A percentile compares a stretch with the other conserved stretches of the same genome.
Conservation (phyloP, 179 eudicot genomes). For the Drosera spatulata region DNA sequence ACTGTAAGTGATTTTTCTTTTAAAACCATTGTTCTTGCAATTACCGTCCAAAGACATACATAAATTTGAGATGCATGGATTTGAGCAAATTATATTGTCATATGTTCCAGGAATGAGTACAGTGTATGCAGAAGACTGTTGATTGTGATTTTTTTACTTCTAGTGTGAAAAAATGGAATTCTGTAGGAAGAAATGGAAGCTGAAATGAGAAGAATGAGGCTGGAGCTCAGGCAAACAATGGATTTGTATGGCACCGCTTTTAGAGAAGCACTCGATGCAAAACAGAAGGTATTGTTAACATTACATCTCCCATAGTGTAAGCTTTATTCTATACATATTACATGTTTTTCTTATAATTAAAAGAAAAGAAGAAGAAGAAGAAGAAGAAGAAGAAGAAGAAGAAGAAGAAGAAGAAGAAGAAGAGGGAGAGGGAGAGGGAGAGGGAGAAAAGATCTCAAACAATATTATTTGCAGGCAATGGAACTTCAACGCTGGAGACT, state of each 20-base stretch:
- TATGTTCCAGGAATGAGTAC: neutral
- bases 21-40: no score
- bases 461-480: slow-evolving; percentile 19
- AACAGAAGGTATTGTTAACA: slow-evolving; percentile 29
- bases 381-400: no score
- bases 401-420: no score
- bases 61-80: no score
- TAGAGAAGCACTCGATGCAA: slow-evolving; percentile 77
- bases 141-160: neutral
- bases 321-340: no score
- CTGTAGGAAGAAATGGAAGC: slow-evolving; percentile 61
- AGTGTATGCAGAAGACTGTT: neutral
- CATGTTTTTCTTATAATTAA: no score
- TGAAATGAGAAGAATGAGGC: slow-evolving; percentile 80
- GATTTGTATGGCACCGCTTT: slow-evolving; percentile 84
- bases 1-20: slow-evolving; percentile 18
- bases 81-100: no score
- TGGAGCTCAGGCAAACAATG: slow-evolving; percentile 83
- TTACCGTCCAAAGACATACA: no score
- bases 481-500: slow-evolving; percentile 26
- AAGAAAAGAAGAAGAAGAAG: no score
- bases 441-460: neutral
- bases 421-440: no score
- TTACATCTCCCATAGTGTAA: no score
- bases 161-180: slow-evolving; percentile 1